A percentile compares a stretch with the other conserved stretches of the same genome.
Evolutionary conservation across 176 grass and related monocot genomes (phyloP).

Genomic region (Triticum timopheevii): DNA sequence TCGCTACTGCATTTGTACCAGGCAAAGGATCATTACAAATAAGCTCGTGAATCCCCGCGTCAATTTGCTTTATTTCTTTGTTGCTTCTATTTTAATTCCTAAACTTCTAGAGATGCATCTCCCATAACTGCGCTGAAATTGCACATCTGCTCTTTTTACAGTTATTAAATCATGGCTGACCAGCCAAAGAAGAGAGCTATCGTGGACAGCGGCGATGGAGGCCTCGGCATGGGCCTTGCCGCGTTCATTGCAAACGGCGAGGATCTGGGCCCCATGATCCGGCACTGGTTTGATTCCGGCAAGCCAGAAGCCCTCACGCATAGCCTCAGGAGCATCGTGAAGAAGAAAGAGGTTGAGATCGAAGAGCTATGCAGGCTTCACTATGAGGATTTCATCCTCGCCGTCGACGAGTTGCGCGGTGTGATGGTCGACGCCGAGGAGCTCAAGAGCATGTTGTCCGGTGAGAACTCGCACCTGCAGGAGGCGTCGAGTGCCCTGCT

Average conservation of each 20-base stretch:
- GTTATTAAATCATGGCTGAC: conserved; percentile 60
- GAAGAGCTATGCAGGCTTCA: conserved; percentile 86
- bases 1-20: neutral
- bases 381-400: conserved; percentile 92
- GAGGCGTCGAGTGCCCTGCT: conserved; percentile 38
- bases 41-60: neutral
- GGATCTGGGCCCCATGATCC: conserved; percentile 80
- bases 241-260: conserved; percentile 74
- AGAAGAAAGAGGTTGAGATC: conserved; percentile 94
- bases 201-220: conserved; percentile 71
- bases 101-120: neutral
- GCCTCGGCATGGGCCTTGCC: conserved; percentile 59
- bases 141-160: neutral
- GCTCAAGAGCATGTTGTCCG: conserved; percentile 57
- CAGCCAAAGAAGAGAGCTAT: conserved; percentile 61
- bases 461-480: conserved; percentile 58
- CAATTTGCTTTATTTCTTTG: neutral
- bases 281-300: conserved; percentile 67
- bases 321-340: conserved; percentile 65
- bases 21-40: neutral
- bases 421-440: conserved; percentile 87
- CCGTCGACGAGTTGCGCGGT: conserved; percentile 74
- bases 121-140: neutral
- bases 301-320: conserved; percentile 84
- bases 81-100: neutral